A percentile compares a stretch with the other conserved stretches of the same genome.
phyloP scores from a whole-genome alignment of 768 basidiomycete genomes.

The Mycena leptocephala region DNA sequence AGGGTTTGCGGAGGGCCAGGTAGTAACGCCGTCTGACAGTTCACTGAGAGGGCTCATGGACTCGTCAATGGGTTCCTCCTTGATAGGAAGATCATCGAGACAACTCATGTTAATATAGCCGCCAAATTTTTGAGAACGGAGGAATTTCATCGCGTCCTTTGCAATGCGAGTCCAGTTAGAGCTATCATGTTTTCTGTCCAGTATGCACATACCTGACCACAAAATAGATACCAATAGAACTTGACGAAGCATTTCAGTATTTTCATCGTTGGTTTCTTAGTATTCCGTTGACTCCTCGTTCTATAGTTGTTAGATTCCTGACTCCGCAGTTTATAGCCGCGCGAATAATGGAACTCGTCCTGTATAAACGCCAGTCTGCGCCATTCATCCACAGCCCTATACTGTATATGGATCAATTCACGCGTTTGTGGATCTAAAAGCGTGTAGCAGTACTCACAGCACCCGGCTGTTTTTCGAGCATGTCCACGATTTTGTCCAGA shows the following conservation, averaged over 20 bases:
- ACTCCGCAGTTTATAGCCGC: background rate
- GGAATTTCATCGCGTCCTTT: slow-evolving; percentile 2
- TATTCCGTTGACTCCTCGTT: too few relatives aligned
- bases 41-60: slow-evolving; percentile 19
- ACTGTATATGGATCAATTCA: background rate
- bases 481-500: background rate
- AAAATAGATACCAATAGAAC: slow-evolving; percentile 39
- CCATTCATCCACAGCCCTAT: background rate
- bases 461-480: background rate
- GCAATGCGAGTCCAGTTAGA: background rate
- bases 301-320: background rate
- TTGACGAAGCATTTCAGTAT: slow-evolving; percentile 22
- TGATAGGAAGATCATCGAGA: background rate
- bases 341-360: background rate
- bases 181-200: too few relatives aligned
- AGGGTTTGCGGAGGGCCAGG: too few relatives aligned
- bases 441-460: background rate
- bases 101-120: background rate
- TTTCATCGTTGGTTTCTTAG: background rate
- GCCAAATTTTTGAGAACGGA: background rate
- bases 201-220: background rate
- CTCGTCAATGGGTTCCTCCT: background rate
- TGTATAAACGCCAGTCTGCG: background rate
- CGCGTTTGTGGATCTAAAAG: background rate
- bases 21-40: too few relatives aligned